Conservation (phyloP, 164 flowering plant genomes). For the Liquidambar formosana region DNA sequence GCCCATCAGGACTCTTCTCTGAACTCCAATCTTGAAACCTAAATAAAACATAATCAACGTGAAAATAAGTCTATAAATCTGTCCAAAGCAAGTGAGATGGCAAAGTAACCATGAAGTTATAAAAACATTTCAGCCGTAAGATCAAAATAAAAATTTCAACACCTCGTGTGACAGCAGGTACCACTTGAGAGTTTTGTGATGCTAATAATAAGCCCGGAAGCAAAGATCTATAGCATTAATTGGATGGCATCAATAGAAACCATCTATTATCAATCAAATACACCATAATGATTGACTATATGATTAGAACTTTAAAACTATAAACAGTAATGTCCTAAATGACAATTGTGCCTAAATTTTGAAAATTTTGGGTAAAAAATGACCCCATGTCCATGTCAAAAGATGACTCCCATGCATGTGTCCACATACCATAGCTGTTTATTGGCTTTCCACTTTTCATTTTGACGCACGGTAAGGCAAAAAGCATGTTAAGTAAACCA, state of each 20-base stretch:
- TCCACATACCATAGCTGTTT: too few species aligned
- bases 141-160: not conserved
- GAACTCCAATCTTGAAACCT: slow-evolving; percentile 54
- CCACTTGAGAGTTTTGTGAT: not conserved
- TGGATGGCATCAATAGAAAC: not conserved
- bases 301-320: too few species aligned
- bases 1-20: slow-evolving; percentile 26
- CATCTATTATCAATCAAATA: not conserved
- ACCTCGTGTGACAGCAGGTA: not conserved
- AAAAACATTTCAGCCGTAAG: not conserved
- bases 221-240: not conserved
- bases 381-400: too few species aligned
- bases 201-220: not conserved
- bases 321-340: too few species aligned
- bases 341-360: too few species aligned
- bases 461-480: too few species aligned
- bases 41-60: slow-evolving; percentile 2
- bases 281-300: too few species aligned
- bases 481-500: too few species aligned
- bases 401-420: too few species aligned
- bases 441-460: too few species aligned
- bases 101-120: not conserved
- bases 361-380: too few species aligned
- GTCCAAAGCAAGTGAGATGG: not conserved
- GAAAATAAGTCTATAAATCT: not conserved